Evolutionary conservation across 2,329 filamentous ascomycete species (phyloP), one percentile per base, ranked within the genome.

Genomic region (Lecanicillium sp.): DNA sequence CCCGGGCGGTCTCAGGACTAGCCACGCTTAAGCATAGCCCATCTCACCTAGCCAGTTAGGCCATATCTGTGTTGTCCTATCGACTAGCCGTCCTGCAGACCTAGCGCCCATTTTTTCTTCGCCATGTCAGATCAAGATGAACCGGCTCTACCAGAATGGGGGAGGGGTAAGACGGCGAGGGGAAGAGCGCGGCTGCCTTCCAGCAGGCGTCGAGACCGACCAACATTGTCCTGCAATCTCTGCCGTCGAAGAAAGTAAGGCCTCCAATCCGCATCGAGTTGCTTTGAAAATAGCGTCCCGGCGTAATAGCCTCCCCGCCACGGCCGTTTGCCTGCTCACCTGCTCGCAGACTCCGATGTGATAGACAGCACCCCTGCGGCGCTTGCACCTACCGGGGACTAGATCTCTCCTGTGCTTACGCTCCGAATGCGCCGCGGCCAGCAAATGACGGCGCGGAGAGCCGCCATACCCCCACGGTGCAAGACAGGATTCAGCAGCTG

Each of bases 161-260:
- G 15, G 12, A 15, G 14, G 12, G 4, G 4, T 5, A 31, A 15
- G 9, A 4, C 12, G 4, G 12, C n/a, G 7, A 31, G 17, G 12
- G 14, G 14, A 15, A n/a, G 29, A 8, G 14, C 29, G 4, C 29
- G 14, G 29, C n/a, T 53, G 50, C 32, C 51, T 9, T n/a, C n/a
- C n/a, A n/a, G n/a, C n/a, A 12, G 57, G 17, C 52, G 54, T 3
- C 50, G 60, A 19, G 57, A 62, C 13, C 58, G 59, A 33, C 52
- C 47, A 2, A 54, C 58, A 37, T 49, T 62, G 9, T 61, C 59
- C 2, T 64, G 60, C 39, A 56, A 55, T 22, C 43, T 49, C 5
- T 63, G 59, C 39, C 46, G 60, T 12, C 49, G 49, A 17, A 51
- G 60, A 22, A 63, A 62, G 59, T 62, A 47, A 47, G 50, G 12